These are phyloP conservation scores for Aspergillus eucalypticola DNA, from an alignment of 2,329 filamentous ascomycete species.

Conservation along the genomic window DNA sequence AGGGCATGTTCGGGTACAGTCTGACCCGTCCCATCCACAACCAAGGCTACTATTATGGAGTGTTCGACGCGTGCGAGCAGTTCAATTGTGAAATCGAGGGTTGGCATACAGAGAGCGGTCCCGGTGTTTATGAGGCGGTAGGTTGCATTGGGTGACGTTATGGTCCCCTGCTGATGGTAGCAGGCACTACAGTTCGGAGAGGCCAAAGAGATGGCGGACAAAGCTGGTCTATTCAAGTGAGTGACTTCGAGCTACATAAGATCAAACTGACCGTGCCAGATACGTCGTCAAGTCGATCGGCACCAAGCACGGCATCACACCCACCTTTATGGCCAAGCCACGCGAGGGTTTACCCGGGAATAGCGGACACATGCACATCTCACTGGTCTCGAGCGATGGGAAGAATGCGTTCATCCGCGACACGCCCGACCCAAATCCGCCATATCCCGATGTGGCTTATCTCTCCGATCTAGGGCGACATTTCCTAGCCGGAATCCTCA, in stretches of 20 bases:
- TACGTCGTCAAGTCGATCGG: constrained; percentile 88
- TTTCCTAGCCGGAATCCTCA: constrained; percentile 87
- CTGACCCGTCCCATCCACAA: constrained; percentile 84
- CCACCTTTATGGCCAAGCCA: constrained; percentile 98
- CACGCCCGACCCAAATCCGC: constrained; percentile 67
- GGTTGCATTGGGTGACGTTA: constrained; percentile 24
- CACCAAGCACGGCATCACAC: constrained; percentile 84
- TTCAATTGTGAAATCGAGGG: constrained; percentile 85
- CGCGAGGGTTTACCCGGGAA: constrained; percentile 88
- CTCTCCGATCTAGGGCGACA: constrained; percentile 88
- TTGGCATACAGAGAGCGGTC: constrained; percentile 93
- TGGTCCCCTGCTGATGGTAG: constrained; percentile 20
- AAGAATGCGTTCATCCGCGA: constrained; percentile 82
- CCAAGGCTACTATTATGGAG: constrained; percentile 86
- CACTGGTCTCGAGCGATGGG: constrained; percentile 75
- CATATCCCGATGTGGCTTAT: constrained; percentile 72
- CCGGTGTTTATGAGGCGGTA: constrained; percentile 90
- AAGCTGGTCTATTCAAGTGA: constrained; percentile 85
- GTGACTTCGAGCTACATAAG: constrained; percentile 20
- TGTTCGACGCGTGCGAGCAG: constrained; percentile 75
- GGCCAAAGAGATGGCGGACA: constrained; percentile 86
- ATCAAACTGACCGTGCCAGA: constrained; percentile 38
- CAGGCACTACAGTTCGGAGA: constrained; percentile 83
- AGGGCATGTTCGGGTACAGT: constrained; percentile 96
- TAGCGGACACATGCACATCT: constrained; percentile 94